Base-by-base conservation (phyloP, 2,329 filamentous ascomycete species). In the Aspergillus viridinutans region DNA sequence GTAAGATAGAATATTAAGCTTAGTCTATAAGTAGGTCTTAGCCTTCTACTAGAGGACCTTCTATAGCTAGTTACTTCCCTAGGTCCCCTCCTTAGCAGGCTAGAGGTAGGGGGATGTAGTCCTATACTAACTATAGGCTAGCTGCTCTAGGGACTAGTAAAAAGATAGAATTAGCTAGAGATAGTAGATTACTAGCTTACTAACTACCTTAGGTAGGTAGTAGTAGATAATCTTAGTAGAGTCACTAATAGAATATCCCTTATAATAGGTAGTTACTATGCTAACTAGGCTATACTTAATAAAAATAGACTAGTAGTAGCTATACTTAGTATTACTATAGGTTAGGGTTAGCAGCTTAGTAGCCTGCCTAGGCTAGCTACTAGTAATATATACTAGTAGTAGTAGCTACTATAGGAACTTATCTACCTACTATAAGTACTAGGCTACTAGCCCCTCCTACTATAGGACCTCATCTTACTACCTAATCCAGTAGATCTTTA, bases 121-220 rank as follows among this genome's bases (percentile, higher is more conserved):
- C 10, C 53, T 32, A n/a, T 29, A 4, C 20, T 32, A 12, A 7
- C 48, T 12, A 5, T 26, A 9, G 35, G 26, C 26, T 23, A 25
- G 29, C 29, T 3, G n/a, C 43, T 53, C 14, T 7, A 52, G 17
- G 6, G 28, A 21, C 50, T 49, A 29, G 25, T 1, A 40, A 4
- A 57, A 57, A 1, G 28, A 26, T 1, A 58, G 35, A 0, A 61
- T 28, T 8, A 61, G 45, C 55, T 23, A 62, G 1, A 62, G 51
- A 29, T 62, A 61, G 56, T 47, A 62, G 1, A 62, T 50, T 2
- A 62, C 20, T 2, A 62, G 49, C 53, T 60, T 42, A 10, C 58
- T 52, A 3, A 61, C 52, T 35, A 43, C 23, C 49, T 49, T 40
- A 1, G 54, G 50, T 10, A 60, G 29, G 40, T 58, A 60, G 3